A percentile compares a stretch with the other conserved stretches of the same genome.
These are phyloP conservation scores for Xylariaceae sp. DNA, from an alignment of 2,329 filamentous ascomycete species.

Conservation along the genomic window DNA sequence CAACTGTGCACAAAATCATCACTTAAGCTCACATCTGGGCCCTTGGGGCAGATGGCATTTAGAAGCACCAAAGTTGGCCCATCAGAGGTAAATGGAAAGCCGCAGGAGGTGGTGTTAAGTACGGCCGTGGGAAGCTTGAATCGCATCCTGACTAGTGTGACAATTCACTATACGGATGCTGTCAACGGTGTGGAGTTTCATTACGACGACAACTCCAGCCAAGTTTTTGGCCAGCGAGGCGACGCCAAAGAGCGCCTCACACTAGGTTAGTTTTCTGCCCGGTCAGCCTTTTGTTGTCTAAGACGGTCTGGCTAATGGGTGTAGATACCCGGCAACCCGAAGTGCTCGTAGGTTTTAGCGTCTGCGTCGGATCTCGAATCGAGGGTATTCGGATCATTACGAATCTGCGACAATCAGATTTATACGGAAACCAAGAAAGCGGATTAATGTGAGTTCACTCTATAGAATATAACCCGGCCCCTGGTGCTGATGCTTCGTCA, in stretches of 20 bases:
- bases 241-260: constrained; percentile 68
- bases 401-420: constrained; percentile 78
- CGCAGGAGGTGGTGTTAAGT: constrained; percentile 68
- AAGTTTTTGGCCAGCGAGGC: constrained; percentile 74
- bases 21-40: constrained; percentile 66
- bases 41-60: constrained; percentile 66
- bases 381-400: constrained; percentile 89
- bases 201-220: constrained; percentile 80
- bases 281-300: not conserved
- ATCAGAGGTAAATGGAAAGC: constrained; percentile 66
- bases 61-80: constrained; percentile 69
- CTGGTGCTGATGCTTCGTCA: constrained; percentile 23
- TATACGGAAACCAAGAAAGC: constrained; percentile 77
- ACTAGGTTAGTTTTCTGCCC: constrained; percentile 54
- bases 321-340: constrained; percentile 80
- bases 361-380: constrained; percentile 77
- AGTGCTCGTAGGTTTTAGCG: constrained; percentile 78
- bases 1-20: constrained; percentile 67
- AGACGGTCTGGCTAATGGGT: constrained; percentile 3
- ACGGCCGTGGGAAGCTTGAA: constrained; percentile 62
- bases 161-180: constrained; percentile 70
- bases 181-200: constrained; percentile 87
- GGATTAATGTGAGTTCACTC: constrained; percentile 72
- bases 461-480: not conserved
- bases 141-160: constrained; percentile 69